A percentile compares a stretch with the other conserved stretches of the same genome.
Evolutionary conservation across 2,329 filamentous ascomycete species (phyloP).

Genomic region (Fusarium kyushuense): DNA sequence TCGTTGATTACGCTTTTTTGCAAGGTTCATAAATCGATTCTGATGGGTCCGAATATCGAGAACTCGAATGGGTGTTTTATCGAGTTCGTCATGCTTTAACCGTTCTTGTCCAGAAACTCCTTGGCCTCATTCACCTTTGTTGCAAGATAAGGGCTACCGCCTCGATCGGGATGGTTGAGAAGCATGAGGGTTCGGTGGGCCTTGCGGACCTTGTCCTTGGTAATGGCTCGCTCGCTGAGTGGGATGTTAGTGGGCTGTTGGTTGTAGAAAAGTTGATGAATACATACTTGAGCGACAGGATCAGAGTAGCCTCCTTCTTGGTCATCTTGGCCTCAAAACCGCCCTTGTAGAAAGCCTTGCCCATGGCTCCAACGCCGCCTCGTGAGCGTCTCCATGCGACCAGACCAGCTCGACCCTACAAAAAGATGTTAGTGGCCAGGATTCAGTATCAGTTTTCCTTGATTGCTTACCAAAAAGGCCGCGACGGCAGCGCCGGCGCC

Average conservation of each 20-base stretch:
- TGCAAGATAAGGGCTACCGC: conserved; percentile 94
- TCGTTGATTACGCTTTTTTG: conserved; percentile 31
- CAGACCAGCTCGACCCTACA: conserved; percentile 88
- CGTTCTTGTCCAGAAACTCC: conserved; percentile 85
- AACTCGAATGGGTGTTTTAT: conserved; percentile 20
- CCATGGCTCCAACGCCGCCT: conserved; percentile 81
- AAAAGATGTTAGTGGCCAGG: conserved; percentile 21
- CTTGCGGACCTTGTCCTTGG: conserved; percentile 94
- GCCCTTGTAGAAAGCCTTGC: conserved; percentile 96
- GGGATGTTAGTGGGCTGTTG: conserved; percentile 14
- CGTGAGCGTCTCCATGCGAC: conserved; percentile 88
- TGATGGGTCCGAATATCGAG: conserved; percentile 9
- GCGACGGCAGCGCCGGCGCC: conserved; percentile 64
- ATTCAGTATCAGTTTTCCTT: background rate
- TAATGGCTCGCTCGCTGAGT: conserved; percentile 83
- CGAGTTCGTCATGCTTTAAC: conserved; percentile 36
- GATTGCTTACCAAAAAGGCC: conserved; percentile 61
- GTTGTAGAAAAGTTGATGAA: background rate
- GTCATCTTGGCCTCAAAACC: conserved; percentile 98
- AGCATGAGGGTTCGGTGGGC: conserved; percentile 97
- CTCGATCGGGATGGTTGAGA: conserved; percentile 96
- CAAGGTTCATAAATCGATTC: conserved; percentile 2
- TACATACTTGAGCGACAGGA: conserved; percentile 86
- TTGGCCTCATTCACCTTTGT: conserved; percentile 99
- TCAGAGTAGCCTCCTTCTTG: conserved; percentile 88